phyloP scores from a whole-genome alignment of 768 basidiomycete genomes.

The Naganishia randhawae region DNA sequence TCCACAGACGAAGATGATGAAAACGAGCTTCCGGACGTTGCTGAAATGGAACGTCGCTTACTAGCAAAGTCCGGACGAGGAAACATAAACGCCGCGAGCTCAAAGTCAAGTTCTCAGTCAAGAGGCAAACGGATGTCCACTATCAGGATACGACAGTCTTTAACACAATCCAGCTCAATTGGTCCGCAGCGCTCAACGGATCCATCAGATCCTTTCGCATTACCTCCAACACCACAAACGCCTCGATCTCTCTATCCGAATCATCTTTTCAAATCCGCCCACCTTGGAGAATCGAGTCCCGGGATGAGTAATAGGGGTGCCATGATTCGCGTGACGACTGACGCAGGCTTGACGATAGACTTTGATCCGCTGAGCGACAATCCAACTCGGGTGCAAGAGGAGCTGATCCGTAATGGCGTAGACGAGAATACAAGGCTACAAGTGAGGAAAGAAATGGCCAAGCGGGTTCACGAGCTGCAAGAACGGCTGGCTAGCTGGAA shows the following conservation, averaged over 20 bases:
- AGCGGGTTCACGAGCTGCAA: slow-evolving; percentile 29
- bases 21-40: slow-evolving; percentile 45
- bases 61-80: slow-evolving; percentile 28
- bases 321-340: slow-evolving; percentile 71
- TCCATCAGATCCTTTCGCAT: slow-evolving; percentile 17
- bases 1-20: slow-evolving; percentile 41
- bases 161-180: slow-evolving; percentile 16
- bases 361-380: slow-evolving; percentile 78
- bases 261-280: slow-evolving; percentile 14
- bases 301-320: slow-evolving; percentile 51
- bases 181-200: slow-evolving; percentile 7
- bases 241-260: slow-evolving; percentile 12
- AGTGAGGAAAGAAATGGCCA: slow-evolving; percentile 54
- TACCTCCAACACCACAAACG: background rate
- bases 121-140: slow-evolving; percentile 41
- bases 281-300: slow-evolving; percentile 1
- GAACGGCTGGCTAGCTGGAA: slow-evolving; percentile 29
- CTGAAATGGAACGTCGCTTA: slow-evolving; percentile 37
- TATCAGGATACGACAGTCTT: slow-evolving; percentile 43
- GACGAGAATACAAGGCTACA: slow-evolving; percentile 39
- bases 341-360: slow-evolving; percentile 74
- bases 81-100: background rate
- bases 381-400: slow-evolving; percentile 62
- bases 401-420: slow-evolving; percentile 33
- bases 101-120: slow-evolving; percentile 11